Evolutionary conservation across 371 early-diverging fungal genomes (phyloP), one percentile per base, ranked within the genome.

Genomic region (Vairimorpha ceranae): DNA sequence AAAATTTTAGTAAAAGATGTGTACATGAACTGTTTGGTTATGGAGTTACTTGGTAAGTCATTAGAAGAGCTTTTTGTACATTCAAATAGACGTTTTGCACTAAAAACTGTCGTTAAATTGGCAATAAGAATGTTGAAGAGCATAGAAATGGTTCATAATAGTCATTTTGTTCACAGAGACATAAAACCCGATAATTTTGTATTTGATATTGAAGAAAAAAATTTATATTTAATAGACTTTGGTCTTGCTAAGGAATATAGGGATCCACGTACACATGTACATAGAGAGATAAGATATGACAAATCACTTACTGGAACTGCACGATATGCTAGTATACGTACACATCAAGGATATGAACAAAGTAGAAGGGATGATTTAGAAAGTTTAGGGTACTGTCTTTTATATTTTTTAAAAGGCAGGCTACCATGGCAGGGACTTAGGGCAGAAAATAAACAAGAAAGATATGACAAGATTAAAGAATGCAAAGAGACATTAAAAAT

Each of bases 131-230:
- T 97, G 89, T 91, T 98, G 86, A 92, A 90, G 2, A 89, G 93
- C 48, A 88, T 97, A 76, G 96, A 97, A 85, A 93, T 90, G 82
- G 89, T 96, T 72, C 99, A 99, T 83, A 88, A 90, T 74, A 92
- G 92, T 83, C 91, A 92, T 80, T 84, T 93, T 75, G 91, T 98
- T 61, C 97, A 98, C 83, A 88, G 97, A 68, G 99, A 98, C 83
- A 95, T 98, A 77, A 98, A 98, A 82, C 97, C 96, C 4, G 99
- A 97, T 82, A 99, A 99, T 87, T 99, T 97, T 83, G 86, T 96
- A 76, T 94, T 96, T 93, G 91, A 91, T 36, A 90, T 90, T 77
- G 88, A 90, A 45, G 90, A 90, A 65, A 93, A 93, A 82, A 92
- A 92, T 75, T 92, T 99, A 35, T 93, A 93, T 83, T 88, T 97